A percentile compares a stretch with the other conserved stretches of the same genome.
These are phyloP conservation scores for Solanum lignicaule DNA, from an alignment of 257 asterid genomes.

Conservation along the genomic window DNA sequence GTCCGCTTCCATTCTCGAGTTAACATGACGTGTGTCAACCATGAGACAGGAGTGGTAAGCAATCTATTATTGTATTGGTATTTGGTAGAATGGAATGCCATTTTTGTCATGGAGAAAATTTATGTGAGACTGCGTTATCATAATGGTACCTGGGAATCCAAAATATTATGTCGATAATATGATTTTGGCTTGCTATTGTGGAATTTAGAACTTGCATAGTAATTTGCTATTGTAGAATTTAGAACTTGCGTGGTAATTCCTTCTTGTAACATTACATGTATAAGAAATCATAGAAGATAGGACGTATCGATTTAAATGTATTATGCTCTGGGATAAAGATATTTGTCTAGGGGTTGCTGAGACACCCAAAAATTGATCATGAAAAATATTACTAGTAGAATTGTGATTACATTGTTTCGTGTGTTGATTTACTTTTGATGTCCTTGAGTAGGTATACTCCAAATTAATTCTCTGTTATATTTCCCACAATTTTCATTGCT, in stretches of 20 bases:
- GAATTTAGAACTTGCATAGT: neutral
- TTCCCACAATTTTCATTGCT: neutral
- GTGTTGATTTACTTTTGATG: neutral
- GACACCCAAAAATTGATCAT: neutral
- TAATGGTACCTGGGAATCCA: neutral
- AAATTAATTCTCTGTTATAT: neutral
- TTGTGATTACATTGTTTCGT: neutral
- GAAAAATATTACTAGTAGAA: neutral
- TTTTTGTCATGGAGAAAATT: neutral
- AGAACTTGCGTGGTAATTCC: neutral
- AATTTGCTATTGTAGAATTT: neutral
- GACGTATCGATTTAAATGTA: neutral
- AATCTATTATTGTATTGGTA: neutral
- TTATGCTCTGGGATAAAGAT: neutral
- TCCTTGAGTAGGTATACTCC: neutral
- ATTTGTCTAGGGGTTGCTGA: neutral
- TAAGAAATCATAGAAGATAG: neutral
- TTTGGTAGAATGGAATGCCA: neutral
- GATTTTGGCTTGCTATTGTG: neutral
- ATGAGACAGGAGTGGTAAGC: constrained; percentile 70
- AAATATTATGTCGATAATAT: neutral
- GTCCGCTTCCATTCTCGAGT: constrained; percentile 82
- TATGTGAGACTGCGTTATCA: neutral
- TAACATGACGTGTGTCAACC: constrained; percentile 75
- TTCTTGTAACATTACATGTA: neutral